phyloP scores from a whole-genome alignment of 495 filamentous ascomycete species.

The Penicillium simplicissimum region DNA sequence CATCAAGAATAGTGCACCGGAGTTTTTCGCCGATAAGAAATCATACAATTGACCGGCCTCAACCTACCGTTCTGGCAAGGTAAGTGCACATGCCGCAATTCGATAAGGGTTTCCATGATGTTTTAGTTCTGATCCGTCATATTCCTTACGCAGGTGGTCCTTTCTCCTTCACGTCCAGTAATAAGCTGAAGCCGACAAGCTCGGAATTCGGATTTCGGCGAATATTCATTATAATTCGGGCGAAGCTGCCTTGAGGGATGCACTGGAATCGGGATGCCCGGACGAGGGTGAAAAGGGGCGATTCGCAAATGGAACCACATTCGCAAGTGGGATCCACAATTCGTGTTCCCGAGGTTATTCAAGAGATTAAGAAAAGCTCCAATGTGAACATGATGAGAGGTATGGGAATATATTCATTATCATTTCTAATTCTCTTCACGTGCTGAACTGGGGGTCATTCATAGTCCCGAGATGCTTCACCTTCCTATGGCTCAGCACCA shows the following conservation, averaged over 20 bases:
- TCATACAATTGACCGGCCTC: not conserved
- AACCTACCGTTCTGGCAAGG: not conserved
- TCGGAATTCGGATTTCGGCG: not conserved
- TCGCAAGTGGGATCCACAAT: not conserved
- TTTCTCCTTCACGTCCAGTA: too few species aligned
- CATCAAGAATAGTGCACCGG: too few species aligned
- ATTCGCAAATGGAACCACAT: constrained; percentile 1
- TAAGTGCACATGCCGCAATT: not conserved
- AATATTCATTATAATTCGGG: not conserved
- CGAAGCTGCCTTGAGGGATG: not conserved
- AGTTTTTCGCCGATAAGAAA: not conserved
- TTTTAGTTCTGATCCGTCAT: not conserved
- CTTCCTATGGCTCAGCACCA: not conserved
- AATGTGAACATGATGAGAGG: not conserved
- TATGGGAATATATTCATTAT: not conserved
- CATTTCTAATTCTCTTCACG: not conserved
- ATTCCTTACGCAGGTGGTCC: too few species aligned
- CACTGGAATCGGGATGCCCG: not conserved
- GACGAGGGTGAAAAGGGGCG: not conserved
- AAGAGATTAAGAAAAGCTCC: not conserved
- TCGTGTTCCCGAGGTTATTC: not conserved
- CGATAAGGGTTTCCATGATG: not conserved
- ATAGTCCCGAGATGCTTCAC: not conserved
- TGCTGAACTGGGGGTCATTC: not conserved
- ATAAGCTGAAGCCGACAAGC: not conserved